These are phyloP conservation scores for Ophiostoma perfectum DNA, from an alignment of 2,329 filamentous ascomycete genomes.

Conservation along the genomic window DNA sequence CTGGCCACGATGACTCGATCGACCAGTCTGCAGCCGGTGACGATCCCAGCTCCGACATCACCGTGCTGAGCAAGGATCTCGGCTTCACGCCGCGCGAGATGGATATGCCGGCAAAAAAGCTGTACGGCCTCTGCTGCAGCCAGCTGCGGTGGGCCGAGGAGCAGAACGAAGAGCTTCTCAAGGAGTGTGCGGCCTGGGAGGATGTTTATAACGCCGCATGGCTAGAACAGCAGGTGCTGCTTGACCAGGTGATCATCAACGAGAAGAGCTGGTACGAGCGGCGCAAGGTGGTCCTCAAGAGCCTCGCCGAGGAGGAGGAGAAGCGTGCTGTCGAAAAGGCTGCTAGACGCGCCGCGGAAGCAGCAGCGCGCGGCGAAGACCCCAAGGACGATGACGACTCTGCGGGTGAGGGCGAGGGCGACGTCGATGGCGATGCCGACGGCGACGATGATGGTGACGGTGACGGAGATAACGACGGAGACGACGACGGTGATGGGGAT, in stretches of 20 bases:
- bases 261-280: slow-evolving; percentile 62
- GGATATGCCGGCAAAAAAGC: slow-evolving; percentile 51
- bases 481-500: slow-evolving; percentile 27
- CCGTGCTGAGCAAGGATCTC: slow-evolving; percentile 49
- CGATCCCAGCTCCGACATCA: slow-evolving; percentile 48
- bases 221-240: slow-evolving; percentile 70
- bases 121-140: slow-evolving; percentile 62
- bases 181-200: slow-evolving; percentile 62
- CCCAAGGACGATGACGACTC: slow-evolving; percentile 8
- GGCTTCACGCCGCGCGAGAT: slow-evolving; percentile 63
- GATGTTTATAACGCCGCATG: slow-evolving; percentile 64
- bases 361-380: slow-evolving; percentile 5
- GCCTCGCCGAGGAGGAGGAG: slow-evolving; percentile 42
- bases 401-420: slow-evolving; percentile 8
- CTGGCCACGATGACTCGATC: slow-evolving; percentile 49
- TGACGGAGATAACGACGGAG: slow-evolving; percentile 15
- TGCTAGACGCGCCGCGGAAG: neutral
- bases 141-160: slow-evolving; percentile 69
- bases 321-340: slow-evolving; percentile 16
- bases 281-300: slow-evolving; percentile 49
- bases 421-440: slow-evolving; percentile 2
- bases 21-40: slow-evolving; percentile 45
- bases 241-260: slow-evolving; percentile 64
- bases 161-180: slow-evolving; percentile 58
- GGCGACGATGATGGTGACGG: slow-evolving; percentile 12